phyloP scores from a whole-genome alignment of 2,329 filamentous ascomycete species.

The Paecilomyces variotii region DNA sequence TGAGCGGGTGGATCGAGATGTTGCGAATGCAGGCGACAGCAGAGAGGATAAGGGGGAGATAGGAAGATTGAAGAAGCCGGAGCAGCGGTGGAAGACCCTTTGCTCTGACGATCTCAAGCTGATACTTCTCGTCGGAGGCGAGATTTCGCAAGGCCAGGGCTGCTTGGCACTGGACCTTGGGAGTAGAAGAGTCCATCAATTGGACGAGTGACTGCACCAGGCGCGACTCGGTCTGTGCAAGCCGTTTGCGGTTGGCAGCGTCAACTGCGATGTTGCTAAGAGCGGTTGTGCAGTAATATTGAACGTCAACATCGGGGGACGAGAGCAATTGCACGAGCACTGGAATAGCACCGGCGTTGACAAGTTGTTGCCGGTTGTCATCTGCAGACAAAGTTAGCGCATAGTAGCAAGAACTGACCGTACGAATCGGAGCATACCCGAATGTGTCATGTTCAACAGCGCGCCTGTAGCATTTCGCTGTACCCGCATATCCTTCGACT shows the following conservation, averaged over 20 bases:
- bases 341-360: constrained; percentile 95
- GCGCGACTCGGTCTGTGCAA: constrained; percentile 83
- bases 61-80: constrained; percentile 86
- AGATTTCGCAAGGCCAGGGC: constrained; percentile 89
- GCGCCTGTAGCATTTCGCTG: constrained; percentile 96
- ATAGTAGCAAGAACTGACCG: neutral
- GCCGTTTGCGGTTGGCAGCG: constrained; percentile 76
- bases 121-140: constrained; percentile 96
- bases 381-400: constrained; percentile 47
- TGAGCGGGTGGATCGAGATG: constrained; percentile 95
- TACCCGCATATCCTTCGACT: constrained; percentile 97
- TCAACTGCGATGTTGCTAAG: constrained; percentile 98
- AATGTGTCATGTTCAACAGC: constrained; percentile 98
- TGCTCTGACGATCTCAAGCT: constrained; percentile 90
- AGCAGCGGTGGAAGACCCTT: constrained; percentile 78
- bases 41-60: constrained; percentile 89
- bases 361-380: constrained; percentile 94
- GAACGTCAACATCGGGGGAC: constrained; percentile 89
- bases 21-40: constrained; percentile 98
- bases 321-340: constrained; percentile 91
- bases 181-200: constrained; percentile 93
- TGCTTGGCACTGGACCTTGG: constrained; percentile 96
- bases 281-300: constrained; percentile 98
- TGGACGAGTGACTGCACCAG: constrained; percentile 90
- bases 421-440: constrained; percentile 51